Evolutionary conservation across 768 basidiomycete species (phyloP).

Genomic region (Cystobasidium onofrii): DNA sequence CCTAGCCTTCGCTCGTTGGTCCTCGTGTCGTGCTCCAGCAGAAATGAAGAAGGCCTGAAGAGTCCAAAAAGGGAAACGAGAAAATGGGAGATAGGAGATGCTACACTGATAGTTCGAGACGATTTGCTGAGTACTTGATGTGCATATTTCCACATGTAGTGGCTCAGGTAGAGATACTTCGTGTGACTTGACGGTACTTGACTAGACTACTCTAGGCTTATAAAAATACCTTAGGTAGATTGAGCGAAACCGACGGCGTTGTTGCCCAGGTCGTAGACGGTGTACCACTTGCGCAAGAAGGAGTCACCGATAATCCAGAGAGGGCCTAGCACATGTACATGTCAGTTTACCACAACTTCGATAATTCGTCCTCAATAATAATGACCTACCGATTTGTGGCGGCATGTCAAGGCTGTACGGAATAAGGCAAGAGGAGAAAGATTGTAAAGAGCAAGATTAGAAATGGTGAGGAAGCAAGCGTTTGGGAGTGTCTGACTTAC

Average conservation of each 20-base stretch:
- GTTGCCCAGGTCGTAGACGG: constrained; percentile 67
- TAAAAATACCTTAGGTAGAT: constrained; percentile 25
- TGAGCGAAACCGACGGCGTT: constrained; percentile 77
- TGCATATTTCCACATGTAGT: not conserved
- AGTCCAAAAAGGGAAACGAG: not conserved
- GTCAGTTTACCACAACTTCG: too few relatives aligned
- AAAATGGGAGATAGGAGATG: not conserved
- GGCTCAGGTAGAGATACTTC: not conserved
- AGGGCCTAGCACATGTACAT: constrained; percentile 36
- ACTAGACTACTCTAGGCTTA: not conserved
- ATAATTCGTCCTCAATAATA: too few relatives aligned
- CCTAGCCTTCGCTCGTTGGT: too few relatives aligned
- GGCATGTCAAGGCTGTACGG: not conserved
- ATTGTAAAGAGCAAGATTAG: not conserved
- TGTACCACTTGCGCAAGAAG: constrained; percentile 72
- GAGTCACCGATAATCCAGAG: constrained; percentile 54
- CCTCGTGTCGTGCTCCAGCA: too few relatives aligned
- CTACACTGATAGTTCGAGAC: not conserved
- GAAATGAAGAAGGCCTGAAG: not conserved
- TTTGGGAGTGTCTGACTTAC: constrained; percentile 42
- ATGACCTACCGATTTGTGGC: not conserved
- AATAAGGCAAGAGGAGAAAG: not conserved
- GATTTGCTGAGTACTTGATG: not conserved
- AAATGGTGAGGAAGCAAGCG: not conserved
- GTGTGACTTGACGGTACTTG: not conserved